Conservation (phyloP, 2,329 filamentous ascomycete genomes). For the Scorias spongiosa region DNA sequence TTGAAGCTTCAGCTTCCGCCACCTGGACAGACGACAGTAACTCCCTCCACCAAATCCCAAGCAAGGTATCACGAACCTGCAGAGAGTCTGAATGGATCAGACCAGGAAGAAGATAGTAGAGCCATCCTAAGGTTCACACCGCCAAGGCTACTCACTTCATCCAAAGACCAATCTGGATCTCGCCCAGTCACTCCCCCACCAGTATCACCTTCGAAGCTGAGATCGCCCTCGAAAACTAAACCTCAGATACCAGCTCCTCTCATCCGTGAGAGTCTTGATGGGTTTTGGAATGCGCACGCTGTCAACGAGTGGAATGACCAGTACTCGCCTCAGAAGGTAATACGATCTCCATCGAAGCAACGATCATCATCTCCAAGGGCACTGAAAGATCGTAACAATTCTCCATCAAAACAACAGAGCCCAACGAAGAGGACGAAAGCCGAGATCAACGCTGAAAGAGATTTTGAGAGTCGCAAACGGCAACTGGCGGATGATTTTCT, state of each 20-base stretch:
- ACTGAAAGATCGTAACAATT: constrained; percentile 15
- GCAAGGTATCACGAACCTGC: background rate
- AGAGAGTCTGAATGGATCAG: constrained; percentile 6
- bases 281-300: constrained; percentile 44
- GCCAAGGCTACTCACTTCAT: constrained; percentile 8
- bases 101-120: constrained; percentile 16
- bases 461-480: constrained; percentile 48
- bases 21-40: background rate
- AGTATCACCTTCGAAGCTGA: constrained; percentile 25
- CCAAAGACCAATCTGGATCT: constrained; percentile 1
- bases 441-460: constrained; percentile 34
- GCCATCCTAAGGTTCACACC: constrained; percentile 14
- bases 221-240: constrained; percentile 33
- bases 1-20: background rate
- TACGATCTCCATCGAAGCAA: constrained; percentile 24
- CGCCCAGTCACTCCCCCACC: constrained; percentile 26
- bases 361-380: constrained; percentile 14
- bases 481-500: constrained; percentile 50
- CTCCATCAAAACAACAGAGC: constrained; percentile 21
- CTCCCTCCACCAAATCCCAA: no score
- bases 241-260: constrained; percentile 38
- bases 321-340: constrained; percentile 38
- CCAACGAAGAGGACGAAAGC: constrained; percentile 16
- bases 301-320: constrained; percentile 51
- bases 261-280: constrained; percentile 38